Evolutionary conservation across 1,284 basidiomycete genomes (phyloP).

Genomic region (Apiotrichum sp.): DNA sequence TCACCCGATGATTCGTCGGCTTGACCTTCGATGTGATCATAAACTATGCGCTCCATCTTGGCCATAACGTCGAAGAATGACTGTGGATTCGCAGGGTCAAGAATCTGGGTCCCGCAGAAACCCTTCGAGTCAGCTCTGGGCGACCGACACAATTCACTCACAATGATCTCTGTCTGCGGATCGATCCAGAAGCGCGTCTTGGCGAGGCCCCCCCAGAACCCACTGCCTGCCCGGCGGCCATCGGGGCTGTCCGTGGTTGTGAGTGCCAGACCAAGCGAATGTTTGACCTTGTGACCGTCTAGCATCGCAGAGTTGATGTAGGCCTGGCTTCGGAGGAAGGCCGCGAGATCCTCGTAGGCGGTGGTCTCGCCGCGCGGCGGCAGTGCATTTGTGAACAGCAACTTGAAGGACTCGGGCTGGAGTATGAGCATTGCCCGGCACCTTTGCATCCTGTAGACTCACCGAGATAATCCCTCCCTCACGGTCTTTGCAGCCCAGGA

Average conservation of each 20-base stretch:
- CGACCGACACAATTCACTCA: too few relatives aligned
- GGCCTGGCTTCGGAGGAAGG: neutral
- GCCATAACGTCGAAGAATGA: too few relatives aligned
- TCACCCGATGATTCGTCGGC: too few relatives aligned
- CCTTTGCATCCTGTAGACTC: too few relatives aligned
- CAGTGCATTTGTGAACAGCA: slow-evolving; percentile 21
- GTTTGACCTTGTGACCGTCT: neutral
- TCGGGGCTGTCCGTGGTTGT: slow-evolving; percentile 11
- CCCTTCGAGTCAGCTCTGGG: too few relatives aligned
- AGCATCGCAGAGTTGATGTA: neutral
- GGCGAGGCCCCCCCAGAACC: slow-evolving; percentile 27
- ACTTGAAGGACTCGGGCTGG: slow-evolving; percentile 9
- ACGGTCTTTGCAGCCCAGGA: neutral
- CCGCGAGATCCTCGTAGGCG: neutral
- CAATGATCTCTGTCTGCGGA: slow-evolving; percentile 6
- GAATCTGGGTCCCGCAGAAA: too few relatives aligned
- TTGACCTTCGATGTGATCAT: too few relatives aligned
- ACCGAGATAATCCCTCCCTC: slow-evolving; percentile 9
- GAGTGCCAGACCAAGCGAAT: slow-evolving; percentile 16
- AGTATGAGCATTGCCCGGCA: too few relatives aligned
- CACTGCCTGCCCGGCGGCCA: slow-evolving; percentile 23
- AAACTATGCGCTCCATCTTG: too few relatives aligned
- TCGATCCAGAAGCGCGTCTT: slow-evolving; percentile 35
- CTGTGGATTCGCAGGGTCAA: too few relatives aligned
- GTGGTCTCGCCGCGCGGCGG: neutral